These are phyloP conservation scores for Trichoderma virens DNA, from an alignment of 495 filamentous ascomycete species.

Conservation along the genomic window DNA sequence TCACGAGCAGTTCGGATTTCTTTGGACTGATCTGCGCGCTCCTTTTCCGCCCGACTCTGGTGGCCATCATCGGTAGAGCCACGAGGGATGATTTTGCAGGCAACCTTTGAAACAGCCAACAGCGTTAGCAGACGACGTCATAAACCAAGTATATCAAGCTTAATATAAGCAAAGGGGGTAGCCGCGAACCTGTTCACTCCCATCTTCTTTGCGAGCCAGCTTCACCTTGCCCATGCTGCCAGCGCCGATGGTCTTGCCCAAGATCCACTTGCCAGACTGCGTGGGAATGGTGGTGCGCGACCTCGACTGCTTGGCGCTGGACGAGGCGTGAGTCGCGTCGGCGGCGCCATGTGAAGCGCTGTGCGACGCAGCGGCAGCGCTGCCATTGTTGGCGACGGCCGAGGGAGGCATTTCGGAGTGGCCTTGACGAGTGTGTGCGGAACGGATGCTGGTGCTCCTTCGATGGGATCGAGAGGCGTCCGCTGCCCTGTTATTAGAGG, in stretches of 20 bases:
- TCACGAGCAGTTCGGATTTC: conserved; percentile 94
- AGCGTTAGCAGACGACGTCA: conserved; percentile 17
- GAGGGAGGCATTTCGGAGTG: conserved; percentile 46
- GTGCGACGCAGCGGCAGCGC: conserved; percentile 38
- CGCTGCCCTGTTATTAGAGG: conserved; percentile 23
- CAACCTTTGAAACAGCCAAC: conserved; percentile 51
- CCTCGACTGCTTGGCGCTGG: conserved; percentile 42
- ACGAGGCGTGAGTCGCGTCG: conserved; percentile 31
- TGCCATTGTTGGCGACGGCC: conserved; percentile 38
- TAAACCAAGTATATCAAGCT: not conserved
- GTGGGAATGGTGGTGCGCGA: conserved; percentile 79
- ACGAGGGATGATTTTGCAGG: conserved; percentile 96
- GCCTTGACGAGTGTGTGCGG: conserved; percentile 16
- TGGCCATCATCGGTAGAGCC: conserved; percentile 67
- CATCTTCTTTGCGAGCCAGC: conserved; percentile 71
- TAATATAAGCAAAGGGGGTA: conserved; percentile 9
- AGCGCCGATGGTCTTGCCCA: conserved; percentile 95
- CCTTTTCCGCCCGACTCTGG: conserved; percentile 69
- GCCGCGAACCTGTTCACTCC: conserved; percentile 64
- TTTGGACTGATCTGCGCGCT: conserved; percentile 89
- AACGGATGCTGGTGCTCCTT: conserved; percentile 32
- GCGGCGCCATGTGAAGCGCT: conserved; percentile 33
- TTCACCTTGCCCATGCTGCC: conserved; percentile 98
- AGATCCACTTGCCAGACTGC: conserved; percentile 76
- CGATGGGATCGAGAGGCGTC: conserved; percentile 38